Conservation (phyloP, 164 flowering plant species). For the Magnolia kwangsiensis region DNA sequence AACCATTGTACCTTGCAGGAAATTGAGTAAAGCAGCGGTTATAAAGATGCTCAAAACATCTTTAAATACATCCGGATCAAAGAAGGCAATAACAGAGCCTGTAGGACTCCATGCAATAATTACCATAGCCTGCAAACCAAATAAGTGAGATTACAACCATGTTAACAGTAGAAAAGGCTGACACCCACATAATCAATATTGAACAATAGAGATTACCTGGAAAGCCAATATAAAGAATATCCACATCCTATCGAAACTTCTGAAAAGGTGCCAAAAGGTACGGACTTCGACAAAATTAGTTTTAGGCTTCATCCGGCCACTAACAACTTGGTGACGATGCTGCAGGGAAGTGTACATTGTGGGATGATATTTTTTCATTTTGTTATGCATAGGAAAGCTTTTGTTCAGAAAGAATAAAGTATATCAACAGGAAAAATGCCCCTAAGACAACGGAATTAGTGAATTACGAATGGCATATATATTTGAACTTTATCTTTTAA, state of each 20-base stretch:
- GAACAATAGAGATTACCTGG: constrained; percentile 51
- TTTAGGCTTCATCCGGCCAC: constrained; percentile 80
- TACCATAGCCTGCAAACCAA: constrained; percentile 75
- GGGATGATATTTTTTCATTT: not conserved
- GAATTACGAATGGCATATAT: not conserved
- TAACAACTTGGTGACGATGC: constrained; percentile 34
- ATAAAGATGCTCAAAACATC: constrained; percentile 75
- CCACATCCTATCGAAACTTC: constrained; percentile 99
- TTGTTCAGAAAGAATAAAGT: not conserved
- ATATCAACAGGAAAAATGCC: not conserved
- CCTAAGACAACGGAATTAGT: not conserved
- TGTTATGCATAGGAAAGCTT: not conserved
- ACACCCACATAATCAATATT: constrained; percentile 1
- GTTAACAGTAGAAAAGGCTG: not conserved
- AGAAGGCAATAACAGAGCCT: constrained; percentile 56
- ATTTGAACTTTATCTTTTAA: too few species aligned
- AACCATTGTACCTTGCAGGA: constrained; percentile 60
- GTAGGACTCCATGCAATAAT: constrained; percentile 83
- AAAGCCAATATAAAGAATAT: constrained; percentile 81
- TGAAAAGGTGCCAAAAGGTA: constrained; percentile 89
- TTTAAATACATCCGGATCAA: constrained; percentile 62
- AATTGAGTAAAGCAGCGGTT: constrained; percentile 73
- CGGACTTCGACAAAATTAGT: constrained; percentile 97
- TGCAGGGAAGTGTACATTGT: constrained; percentile 16
- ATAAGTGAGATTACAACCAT: not conserved